Evolutionary conservation across 306 rosid genomes (phyloP).

Genomic region (Begonia masoniana): DNA sequence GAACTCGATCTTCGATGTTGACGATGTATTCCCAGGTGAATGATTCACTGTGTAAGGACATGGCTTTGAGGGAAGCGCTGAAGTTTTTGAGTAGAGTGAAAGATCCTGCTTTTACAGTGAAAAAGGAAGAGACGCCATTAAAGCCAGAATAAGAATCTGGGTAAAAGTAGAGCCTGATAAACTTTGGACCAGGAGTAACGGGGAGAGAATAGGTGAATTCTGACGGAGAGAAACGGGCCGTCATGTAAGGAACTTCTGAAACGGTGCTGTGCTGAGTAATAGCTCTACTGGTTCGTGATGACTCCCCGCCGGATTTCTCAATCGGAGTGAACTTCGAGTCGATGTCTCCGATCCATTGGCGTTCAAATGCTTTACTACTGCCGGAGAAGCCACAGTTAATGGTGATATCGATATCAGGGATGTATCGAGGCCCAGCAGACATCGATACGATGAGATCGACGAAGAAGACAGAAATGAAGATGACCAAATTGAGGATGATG

Average conservation of each 20-base stretch:
- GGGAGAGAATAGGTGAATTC: conserved; percentile 36
- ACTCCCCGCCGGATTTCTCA: background rate
- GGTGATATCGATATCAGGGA: background rate
- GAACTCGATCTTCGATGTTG: conserved; percentile 9
- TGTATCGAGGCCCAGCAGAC: background rate
- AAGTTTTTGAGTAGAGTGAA: conserved; percentile 38
- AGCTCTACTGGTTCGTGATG: background rate
- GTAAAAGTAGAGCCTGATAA: conserved; percentile 38
- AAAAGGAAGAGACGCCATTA: conserved; percentile 14
- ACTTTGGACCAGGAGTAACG: conserved; percentile 27
- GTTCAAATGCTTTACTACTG: background rate
- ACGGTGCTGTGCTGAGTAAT: background rate
- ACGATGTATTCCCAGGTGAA: conserved; percentile 28
- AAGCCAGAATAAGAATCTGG: conserved; percentile 9
- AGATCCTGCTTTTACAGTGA: conserved; percentile 36
- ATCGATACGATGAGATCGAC: too few species aligned
- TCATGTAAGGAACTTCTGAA: conserved; percentile 5
- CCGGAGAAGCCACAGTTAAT: conserved; percentile 11
- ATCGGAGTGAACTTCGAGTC: conserved; percentile 4
- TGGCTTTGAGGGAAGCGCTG: conserved; percentile 22
- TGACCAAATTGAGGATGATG: too few species aligned
- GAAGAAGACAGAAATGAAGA: too few species aligned
- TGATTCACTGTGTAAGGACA: background rate
- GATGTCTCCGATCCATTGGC: conserved; percentile 13
- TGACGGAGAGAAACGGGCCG: conserved; percentile 15